A percentile compares a stretch with the other conserved stretches of the same genome.
Conservation (phyloP, 306 rosid species). For the Calophaca sinica region DNA sequence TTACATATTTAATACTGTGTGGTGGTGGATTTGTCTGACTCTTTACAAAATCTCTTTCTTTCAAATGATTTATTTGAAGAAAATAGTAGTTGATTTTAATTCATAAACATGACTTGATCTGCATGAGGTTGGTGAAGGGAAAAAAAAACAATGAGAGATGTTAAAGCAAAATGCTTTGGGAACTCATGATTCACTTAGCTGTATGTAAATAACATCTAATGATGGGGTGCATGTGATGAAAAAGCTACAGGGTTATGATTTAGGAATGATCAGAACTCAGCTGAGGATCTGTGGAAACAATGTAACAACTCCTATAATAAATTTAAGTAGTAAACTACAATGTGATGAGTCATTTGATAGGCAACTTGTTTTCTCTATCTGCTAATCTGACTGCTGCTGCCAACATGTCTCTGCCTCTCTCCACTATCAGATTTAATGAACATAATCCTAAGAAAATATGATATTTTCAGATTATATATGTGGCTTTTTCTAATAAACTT, state of each 20-base stretch:
- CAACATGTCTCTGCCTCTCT: conserved; percentile 49
- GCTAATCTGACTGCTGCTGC: conserved; percentile 52
- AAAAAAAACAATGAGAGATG: neutral
- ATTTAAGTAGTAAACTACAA: neutral
- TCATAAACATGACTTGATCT: conserved; percentile 9
- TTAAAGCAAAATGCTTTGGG: conserved; percentile 45
- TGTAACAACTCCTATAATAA: neutral
- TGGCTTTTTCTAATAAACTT: neutral
- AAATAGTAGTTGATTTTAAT: conserved; percentile 5
- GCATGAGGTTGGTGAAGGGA: neutral
- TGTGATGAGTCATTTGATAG: conserved; percentile 44
- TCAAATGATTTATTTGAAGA: neutral
- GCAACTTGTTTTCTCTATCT: conserved; percentile 51
- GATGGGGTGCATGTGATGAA: conserved; percentile 69
- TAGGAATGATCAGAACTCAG: conserved; percentile 47
- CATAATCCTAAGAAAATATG: conserved; percentile 22
- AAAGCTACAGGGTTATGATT: neutral
- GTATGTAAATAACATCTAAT: conserved; percentile 47
- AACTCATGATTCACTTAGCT: conserved; percentile 62
- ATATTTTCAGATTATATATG: conserved; percentile 28
- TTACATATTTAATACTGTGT: too few relatives aligned
- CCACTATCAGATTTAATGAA: conserved; percentile 42
- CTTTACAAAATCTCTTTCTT: too few relatives aligned
- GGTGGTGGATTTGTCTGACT: too few relatives aligned
- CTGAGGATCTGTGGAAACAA: conserved; percentile 34